Percentiles rank a stretch among this genome's conserved stretches.
These are phyloP conservation scores for Kluyveromyces sp. DNA, from an alignment of 1,139 yeast genomes.

Conservation along the genomic window DNA sequence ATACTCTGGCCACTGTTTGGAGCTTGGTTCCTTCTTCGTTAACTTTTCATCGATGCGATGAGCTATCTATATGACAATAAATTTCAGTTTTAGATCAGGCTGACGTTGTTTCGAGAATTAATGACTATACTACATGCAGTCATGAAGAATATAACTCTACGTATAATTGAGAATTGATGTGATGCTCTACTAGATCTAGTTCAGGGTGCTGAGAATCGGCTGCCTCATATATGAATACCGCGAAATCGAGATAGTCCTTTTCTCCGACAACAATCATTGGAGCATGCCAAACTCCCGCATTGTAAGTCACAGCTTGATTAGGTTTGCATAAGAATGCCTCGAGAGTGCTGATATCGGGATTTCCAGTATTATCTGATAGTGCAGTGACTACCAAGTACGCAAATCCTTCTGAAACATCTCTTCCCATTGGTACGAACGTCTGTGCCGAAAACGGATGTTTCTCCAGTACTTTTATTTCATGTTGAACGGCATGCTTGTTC, in stretches of 20 bases:
- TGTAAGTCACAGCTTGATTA: conserved; percentile 85
- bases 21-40: neutral
- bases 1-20: neutral
- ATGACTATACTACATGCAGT: too few relatives aligned
- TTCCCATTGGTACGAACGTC: conserved; percentile 85
- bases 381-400: conserved; percentile 84
- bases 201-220: conserved; percentile 54
- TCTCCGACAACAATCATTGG: conserved; percentile 75
- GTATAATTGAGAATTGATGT: conserved; percentile 36
- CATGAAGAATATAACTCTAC: neutral
- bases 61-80: neutral
- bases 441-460: conserved; percentile 90
- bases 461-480: conserved; percentile 67
- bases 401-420: conserved; percentile 35
- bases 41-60: neutral
- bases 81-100: too few relatives aligned
- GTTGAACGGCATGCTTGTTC: conserved; percentile 26
- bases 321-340: conserved; percentile 73
- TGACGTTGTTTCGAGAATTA: too few relatives aligned
- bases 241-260: conserved; percentile 58
- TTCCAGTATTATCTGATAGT: conserved; percentile 36
- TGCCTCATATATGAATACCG: conserved; percentile 70
- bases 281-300: conserved; percentile 75
- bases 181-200: conserved; percentile 79
- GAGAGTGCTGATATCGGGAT: conserved; percentile 54